phyloP scores from a whole-genome alignment of 2,329 filamentous ascomycete species.

The Cladophialophora exuberans region DNA sequence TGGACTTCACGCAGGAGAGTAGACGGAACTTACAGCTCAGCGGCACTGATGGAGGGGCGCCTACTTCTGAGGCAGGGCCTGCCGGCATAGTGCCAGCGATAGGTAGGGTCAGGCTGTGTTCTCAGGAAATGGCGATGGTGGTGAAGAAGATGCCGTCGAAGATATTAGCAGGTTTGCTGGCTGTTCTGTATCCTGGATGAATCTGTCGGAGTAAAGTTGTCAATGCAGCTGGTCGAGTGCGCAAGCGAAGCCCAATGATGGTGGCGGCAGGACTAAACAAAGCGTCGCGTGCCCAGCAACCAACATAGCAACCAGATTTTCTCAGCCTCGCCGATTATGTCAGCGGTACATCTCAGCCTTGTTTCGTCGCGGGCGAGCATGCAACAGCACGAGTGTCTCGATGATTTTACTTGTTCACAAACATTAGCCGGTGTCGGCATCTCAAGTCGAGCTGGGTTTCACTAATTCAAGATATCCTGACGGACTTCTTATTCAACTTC shows the following conservation, averaged over 20 bases:
- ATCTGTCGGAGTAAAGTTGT: background rate
- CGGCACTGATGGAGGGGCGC: slow-evolving; percentile 31
- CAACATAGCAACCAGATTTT: background rate
- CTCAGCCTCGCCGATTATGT: too few relatives aligned
- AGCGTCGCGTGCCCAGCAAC: slow-evolving; percentile 8
- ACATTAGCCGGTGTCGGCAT: background rate
- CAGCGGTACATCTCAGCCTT: slow-evolving; percentile 4
- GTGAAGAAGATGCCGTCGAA: background rate
- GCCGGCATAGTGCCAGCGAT: slow-evolving; percentile 20
- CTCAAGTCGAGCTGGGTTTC: background rate
- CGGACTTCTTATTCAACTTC: slow-evolving; percentile 9
- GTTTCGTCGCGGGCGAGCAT: background rate
- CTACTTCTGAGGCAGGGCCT: slow-evolving; percentile 23
- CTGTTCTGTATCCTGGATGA: background rate
- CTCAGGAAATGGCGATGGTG: background rate
- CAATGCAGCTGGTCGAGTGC: slow-evolving; percentile 1
- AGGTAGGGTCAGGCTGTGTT: background rate
- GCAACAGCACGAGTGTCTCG: background rate
- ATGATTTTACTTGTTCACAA: background rate
- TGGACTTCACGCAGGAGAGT: background rate
- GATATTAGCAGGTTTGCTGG: background rate
- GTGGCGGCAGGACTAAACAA: background rate
- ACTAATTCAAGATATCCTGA: too few relatives aligned
- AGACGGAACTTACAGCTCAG: slow-evolving; percentile 27
- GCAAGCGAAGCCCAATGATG: slow-evolving; percentile 1